Base-by-base conservation (phyloP, 148 eudicot species). In the Oxyria digyna region DNA sequence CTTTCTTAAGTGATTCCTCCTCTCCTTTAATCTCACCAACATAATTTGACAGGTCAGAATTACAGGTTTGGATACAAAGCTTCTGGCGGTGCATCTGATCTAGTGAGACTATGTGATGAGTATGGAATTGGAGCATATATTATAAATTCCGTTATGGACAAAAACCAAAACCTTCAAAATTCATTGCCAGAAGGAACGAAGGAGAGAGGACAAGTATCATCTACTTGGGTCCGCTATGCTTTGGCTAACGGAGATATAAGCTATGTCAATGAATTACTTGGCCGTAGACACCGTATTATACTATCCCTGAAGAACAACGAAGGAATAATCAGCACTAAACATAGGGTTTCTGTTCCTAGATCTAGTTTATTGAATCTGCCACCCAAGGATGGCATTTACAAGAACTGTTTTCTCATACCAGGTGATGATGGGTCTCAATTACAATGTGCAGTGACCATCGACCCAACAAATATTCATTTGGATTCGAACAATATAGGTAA, bases 61-160 rank as follows among this genome's bases (percentile, higher is more conserved):
- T 91, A 94, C 80, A 81, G 97, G 62, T 94, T 94, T 78, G 97
- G 99, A 35, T 94, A 91, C 71, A 86, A 69, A 81, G 97, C 99
- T 49, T 81, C 93, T 62, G 99, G 99, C 8, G 81, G 87, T 80
- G 87, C 93, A 63, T 74, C 96, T 68, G 96, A 88, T 71, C 80
- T 94, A 27, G 83, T 91, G 55, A 87, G 69, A 74, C 75, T 94
- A 48, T 91, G 96, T 62, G 71, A 85, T 46, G 87, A 90, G 75
- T 87, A 84, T 71, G 81, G 84, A 24, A 80, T 94, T 70, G 82
- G 69, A 24, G 96, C 97, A 18, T 88, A 78, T 64, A 88, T 94
- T 46, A 85, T 91, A 67, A 81, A 81, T n/a, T 77, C 91, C 24
- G 89, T 94, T 69, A 90, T 90, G 99, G 99, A 94, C 79, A 75